Base-by-base conservation (phyloP, 2,329 filamentous ascomycete genomes). In the Cucurbitaria berberidis region DNA sequence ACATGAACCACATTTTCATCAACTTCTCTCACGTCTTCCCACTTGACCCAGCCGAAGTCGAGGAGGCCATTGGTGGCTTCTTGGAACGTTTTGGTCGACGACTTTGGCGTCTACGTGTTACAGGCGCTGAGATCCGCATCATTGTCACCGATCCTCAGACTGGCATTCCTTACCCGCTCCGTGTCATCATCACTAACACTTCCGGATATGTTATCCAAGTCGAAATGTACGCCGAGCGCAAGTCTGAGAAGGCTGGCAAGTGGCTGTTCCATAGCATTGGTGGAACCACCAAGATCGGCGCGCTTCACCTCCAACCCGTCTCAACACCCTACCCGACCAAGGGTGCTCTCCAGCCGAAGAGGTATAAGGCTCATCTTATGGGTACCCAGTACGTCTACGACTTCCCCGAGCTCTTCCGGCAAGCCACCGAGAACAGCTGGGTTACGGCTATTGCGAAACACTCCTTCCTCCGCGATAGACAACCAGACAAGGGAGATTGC, bases 1-100 rank as follows among this genome's bases (percentile, higher is more conserved):
- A 99, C 82, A 84, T 99, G 73, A 99, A 99, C 83, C 95, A 99
- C 81, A 95, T 99, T 84, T 99, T 99, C 82, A 95, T 99, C 84
- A 98, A 99, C 85, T 99, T 99, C 81, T 95, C 91, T 0, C 91
- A 93, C 9, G 90, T 97, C 53, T 98, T 99, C 87, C 91, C 92
- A 74, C 86, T 99, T 43, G 84, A 91, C 70, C 93, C 95, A 3
- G 81, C 86, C 54, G 91, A 97, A 79, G 91, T 99, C 15, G 92
- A 98, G 79, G 86, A 96, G 77, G 93, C 91, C 26, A 86, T 99
- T 21, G 91, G 89, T 71, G 93, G 93, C 50, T 99, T 99, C 86
- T 82, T 99, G 64, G 95, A 98, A 70, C 91, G 95, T 59, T 99
- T 98, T 70, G 95, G 95, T 64, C 89, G 91, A 64, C 91, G 95